Percentiles rank a stretch among this genome's conserved stretches.
Conservation (phyloP, 164 flowering plant species). For the Platanus orientalis region DNA sequence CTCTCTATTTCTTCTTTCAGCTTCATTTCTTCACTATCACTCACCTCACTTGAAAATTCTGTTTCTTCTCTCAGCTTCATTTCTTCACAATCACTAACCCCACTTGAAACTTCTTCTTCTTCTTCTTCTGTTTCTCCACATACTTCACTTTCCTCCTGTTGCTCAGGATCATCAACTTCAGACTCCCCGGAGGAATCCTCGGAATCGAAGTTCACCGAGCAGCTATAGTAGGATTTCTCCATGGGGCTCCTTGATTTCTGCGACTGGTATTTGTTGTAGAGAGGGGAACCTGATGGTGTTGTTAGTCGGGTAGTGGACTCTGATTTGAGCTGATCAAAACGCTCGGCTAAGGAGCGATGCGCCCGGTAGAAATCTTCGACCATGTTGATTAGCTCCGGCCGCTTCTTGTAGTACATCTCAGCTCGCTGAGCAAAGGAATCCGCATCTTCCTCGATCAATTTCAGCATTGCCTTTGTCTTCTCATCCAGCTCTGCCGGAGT, state of each 20-base stretch:
- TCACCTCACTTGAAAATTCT: conserved; percentile 16
- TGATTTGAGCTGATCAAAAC: conserved; percentile 53
- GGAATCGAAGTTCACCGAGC: conserved; percentile 35
- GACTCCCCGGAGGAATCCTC: conserved; percentile 47
- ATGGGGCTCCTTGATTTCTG: conserved; percentile 19
- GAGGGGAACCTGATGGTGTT: conserved; percentile 37
- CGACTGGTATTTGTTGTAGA: conserved; percentile 23
- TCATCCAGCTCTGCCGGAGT: conserved; percentile 57
- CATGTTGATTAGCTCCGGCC: conserved; percentile 68
- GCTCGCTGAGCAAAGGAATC: conserved; percentile 86
- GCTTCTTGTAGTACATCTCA: too few species aligned
- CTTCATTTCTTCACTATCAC: conserved; percentile 32
- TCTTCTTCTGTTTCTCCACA: conserved; percentile 41
- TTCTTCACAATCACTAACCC: conserved; percentile 23
- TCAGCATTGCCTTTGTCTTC: conserved; percentile 77
- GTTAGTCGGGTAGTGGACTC: conserved; percentile 38
- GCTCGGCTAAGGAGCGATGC: conserved; percentile 80
- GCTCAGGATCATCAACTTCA: conserved; percentile 59
- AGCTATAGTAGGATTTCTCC: conserved; percentile 25
- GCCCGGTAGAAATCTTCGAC: conserved; percentile 83
- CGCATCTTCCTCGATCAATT: conserved; percentile 79
- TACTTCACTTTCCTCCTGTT: conserved; percentile 28
- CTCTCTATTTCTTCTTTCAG: conserved; percentile 56
- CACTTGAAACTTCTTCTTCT: conserved; percentile 35
- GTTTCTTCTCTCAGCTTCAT: conserved; percentile 53